Percentiles rank a stretch among this genome's conserved stretches.
These are phyloP conservation scores for Oryza meyeriana DNA, from an alignment of 176 grass and related monocot genomes.

Conservation along the genomic window DNA sequence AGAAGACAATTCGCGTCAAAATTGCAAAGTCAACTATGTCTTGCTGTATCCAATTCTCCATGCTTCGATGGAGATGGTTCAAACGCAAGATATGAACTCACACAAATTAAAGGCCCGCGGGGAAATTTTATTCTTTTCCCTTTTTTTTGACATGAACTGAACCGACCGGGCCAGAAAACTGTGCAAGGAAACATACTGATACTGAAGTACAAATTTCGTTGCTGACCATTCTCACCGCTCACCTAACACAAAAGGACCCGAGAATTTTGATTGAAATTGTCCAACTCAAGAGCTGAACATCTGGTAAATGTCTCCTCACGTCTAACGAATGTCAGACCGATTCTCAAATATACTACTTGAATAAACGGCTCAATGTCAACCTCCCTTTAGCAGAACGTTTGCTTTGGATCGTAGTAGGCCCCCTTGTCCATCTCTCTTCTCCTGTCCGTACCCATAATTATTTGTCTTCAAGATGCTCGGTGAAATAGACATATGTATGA, in stretches of 20 bases:
- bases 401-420: neutral
- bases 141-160: neutral
- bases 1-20: neutral
- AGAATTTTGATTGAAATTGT: neutral
- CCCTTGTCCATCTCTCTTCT: neutral
- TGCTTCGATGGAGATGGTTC: neutral
- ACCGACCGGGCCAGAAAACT: neutral
- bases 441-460: no score
- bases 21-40: neutral
- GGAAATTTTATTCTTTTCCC: no score
- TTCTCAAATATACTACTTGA: no score
- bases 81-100: neutral
- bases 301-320: neutral
- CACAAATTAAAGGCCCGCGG: neutral
- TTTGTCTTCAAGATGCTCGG: no score
- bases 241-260: neutral
- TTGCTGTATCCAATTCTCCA: neutral
- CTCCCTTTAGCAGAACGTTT: neutral
- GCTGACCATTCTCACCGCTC: neutral
- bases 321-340: neutral
- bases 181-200: neutral
- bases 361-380: neutral
- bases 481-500: no score
- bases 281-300: neutral
- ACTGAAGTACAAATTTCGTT: neutral